Percentiles rank a stretch among this genome's conserved stretches.
Conservation (phyloP, 441 rosid genomes). For the Arabidopsis lyrata region DNA sequence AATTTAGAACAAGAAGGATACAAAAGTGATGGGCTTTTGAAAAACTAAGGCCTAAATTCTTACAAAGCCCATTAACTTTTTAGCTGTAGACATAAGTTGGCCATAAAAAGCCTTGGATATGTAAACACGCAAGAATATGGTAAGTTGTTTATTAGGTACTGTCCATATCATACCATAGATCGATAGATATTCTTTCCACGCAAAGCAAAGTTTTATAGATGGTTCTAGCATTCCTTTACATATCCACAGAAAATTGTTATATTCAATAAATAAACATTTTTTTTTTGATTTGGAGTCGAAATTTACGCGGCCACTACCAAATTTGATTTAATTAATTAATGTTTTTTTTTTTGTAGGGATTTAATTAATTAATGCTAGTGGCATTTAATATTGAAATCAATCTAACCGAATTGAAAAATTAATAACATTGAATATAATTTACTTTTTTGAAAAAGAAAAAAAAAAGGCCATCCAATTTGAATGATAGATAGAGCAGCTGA, state of each 20-base stretch:
- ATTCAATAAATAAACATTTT: not conserved
- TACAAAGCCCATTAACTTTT: conserved; percentile 18
- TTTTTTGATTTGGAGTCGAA: conserved; percentile 1
- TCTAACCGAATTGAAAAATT: not conserved
- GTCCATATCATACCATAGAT: conserved; percentile 19
- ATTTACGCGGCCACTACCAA: not conserved
- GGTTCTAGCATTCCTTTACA: conserved; percentile 18
- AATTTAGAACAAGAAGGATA: not conserved
- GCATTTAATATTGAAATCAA: conserved; percentile 6
- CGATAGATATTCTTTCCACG: conserved; percentile 16
- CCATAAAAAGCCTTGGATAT: conserved; percentile 11
- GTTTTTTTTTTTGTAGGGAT: too few relatives aligned
- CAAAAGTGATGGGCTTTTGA: not conserved
- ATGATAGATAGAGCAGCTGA: conserved; percentile 19
- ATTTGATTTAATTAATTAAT: not conserved
- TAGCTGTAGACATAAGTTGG: not conserved
- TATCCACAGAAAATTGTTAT: not conserved
- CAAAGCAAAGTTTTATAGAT: conserved; percentile 32
- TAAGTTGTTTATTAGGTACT: not conserved
- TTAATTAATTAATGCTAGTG: not conserved
- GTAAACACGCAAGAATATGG: conserved; percentile 16
- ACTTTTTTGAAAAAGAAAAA: conserved; percentile 6
- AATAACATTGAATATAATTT: not conserved
- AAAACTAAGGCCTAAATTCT: not conserved
- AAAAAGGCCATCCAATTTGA: conserved; percentile 24